Evolutionary conservation across 192 early-diverging fungal genomes (phyloP), one percentile per base, ranked within the genome.

Genomic region (Backusella liffmaniae): DNA sequence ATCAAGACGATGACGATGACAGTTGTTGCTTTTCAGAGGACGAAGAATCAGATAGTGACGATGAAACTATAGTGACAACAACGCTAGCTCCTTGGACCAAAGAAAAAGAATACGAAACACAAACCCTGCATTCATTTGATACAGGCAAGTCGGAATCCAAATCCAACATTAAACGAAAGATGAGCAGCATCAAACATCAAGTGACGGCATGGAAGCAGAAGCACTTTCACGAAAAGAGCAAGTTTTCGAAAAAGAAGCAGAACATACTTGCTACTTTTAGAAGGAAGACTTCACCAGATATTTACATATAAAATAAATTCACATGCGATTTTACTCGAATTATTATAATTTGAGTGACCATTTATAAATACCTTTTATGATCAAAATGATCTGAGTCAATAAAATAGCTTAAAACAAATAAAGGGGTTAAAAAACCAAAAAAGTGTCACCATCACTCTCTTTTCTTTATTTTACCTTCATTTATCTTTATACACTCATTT

Each of bases 51-150:
- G 53, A 62, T 29, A 62, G 56, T 12, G 56, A 62, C 4, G 56
- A 62, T 29, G 56, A 26, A 62, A 26, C 56, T 29, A 26, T 62
- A 62, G 21, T 23, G 56, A 62, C 56, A 29, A 26, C 21, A 62
- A 29, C 56, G 9, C 3, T 29, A 26, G 2, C 56, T 62, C 56
- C 56, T 62, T 62, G 56, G 56, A 12, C 23, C 21, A 62, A 62
- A 62, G 53, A 56, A 56, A 56, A 21, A 56, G 26, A 26, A 62
- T 23, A 29, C 21, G 56, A 62, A 26, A 62, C 56, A 29, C 26
- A 23, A 62, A 62, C 56, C 56, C 56, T 62, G 56, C 56, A 62
- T 62, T 62, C 56, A 62, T 62, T 62, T 29, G 56, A 62, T 62
- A 62, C 56, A 0, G 29, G 26, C 56, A 62, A 62, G 56, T 62